Evolutionary conservation across 768 basidiomycete species (phyloP).

Genomic region (Phallus indusiatus): DNA sequence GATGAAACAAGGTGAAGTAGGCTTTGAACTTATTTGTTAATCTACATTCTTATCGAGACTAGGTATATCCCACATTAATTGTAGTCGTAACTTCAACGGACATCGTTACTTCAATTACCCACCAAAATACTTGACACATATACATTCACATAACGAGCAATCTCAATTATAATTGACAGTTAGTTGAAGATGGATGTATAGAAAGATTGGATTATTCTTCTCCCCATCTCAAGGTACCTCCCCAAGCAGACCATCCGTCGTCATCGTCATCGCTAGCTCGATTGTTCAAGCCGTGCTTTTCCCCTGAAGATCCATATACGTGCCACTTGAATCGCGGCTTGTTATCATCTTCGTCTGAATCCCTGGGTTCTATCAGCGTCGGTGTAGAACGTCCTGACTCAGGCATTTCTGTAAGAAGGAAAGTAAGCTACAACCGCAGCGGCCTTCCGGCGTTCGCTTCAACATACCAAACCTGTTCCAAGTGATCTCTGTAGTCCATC

Average conservation of each 20-base stretch:
- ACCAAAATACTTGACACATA: too few species aligned
- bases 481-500: background rate
- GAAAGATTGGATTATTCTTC: background rate
- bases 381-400: background rate
- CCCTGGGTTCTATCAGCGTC: background rate
- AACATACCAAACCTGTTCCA: slow-evolving; percentile 4
- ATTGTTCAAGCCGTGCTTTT: background rate
- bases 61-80: too few species aligned
- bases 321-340: background rate
- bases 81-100: too few species aligned
- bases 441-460: too few species aligned
- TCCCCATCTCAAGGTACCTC: background rate
- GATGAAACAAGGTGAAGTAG: too few species aligned
- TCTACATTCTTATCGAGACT: too few species aligned
- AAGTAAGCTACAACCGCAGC: background rate
- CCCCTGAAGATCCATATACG: background rate
- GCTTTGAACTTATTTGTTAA: too few species aligned
- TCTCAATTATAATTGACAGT: too few species aligned
- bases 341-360: background rate
- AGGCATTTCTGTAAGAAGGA: background rate
- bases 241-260: background rate
- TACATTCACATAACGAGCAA: too few species aligned
- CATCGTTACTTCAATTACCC: too few species aligned
- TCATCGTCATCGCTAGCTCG: too few species aligned
- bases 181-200: background rate